These are phyloP conservation scores for Medicago lupulina DNA, from an alignment of 306 rosid genomes.

Conservation along the genomic window DNA sequence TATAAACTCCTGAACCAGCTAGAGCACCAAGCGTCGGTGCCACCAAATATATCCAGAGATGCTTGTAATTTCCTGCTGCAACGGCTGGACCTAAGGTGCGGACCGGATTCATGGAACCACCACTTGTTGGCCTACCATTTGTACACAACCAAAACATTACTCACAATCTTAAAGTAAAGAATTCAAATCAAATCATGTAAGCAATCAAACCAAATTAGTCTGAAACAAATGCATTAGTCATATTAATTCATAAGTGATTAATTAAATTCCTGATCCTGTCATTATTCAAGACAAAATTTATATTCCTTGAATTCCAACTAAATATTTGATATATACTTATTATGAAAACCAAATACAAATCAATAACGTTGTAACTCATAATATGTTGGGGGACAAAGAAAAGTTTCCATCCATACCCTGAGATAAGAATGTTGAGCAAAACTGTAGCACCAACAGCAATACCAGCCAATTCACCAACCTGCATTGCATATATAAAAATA, in stretches of 20 bases:
- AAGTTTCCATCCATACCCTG: constrained; percentile 55
- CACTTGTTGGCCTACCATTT: constrained; percentile 71
- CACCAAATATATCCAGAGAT: constrained; percentile 77
- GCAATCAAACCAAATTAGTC: not conserved
- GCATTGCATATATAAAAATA: constrained; percentile 6
- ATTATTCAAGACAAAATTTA: too few species aligned
- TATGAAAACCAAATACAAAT: not conserved
- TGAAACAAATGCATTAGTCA: not conserved
- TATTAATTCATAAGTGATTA: too few species aligned
- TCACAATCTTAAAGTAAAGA: not conserved
- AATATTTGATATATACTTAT: too few species aligned
- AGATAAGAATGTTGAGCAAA: constrained; percentile 79
- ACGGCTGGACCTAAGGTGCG: constrained; percentile 95
- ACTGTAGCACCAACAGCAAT: constrained; percentile 93
- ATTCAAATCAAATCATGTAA: not conserved
- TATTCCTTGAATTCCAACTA: too few species aligned
- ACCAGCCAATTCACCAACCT: constrained; percentile 94
- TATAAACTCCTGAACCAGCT: constrained; percentile 76
- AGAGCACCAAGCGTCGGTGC: constrained; percentile 89
- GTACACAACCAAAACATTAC: not conserved
- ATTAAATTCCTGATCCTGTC: too few species aligned
- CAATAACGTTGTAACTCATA: not conserved
- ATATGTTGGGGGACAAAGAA: not conserved
- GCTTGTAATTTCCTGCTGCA: constrained; percentile 79
- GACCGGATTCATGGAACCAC: constrained; percentile 96